These are phyloP conservation scores for Mesembryanthemum crystallinum DNA, from an alignment of 148 eudicot species.

Conservation along the genomic window DNA sequence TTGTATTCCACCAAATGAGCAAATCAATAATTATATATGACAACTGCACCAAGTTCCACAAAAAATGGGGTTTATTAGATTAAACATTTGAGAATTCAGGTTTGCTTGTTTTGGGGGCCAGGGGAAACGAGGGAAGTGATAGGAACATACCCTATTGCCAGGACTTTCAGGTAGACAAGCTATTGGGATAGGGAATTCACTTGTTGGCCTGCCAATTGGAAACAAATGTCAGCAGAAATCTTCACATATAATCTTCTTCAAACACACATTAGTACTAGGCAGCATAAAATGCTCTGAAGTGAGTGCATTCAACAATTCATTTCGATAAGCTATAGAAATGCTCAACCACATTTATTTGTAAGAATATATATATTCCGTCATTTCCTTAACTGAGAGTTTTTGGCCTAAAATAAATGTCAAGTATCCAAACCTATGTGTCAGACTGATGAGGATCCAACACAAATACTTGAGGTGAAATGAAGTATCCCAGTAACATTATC, in stretches of 20 bases:
- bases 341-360: too few species aligned
- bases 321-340: background rate
- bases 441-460: too few species aligned
- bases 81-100: background rate
- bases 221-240: constrained; percentile 11
- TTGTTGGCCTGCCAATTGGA: constrained; percentile 79
- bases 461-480: too few species aligned
- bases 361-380: too few species aligned
- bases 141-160: constrained; percentile 72
- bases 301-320: background rate
- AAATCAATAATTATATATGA: constrained; percentile 87
- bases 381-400: too few species aligned
- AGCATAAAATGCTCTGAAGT: background rate
- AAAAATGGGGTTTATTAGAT: constrained; percentile 1
- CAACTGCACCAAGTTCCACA: constrained; percentile 48
- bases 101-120: background rate
- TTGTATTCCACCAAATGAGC: constrained; percentile 81
- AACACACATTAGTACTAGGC: background rate
- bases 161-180: constrained; percentile 84
- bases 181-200: constrained; percentile 84
- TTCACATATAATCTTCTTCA: background rate
- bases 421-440: too few species aligned
- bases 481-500: too few species aligned
- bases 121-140: background rate
- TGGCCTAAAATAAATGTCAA: too few species aligned